phyloP scores from a whole-genome alignment of 1,139 yeast species.

The Sugiyamaella novakii region DNA sequence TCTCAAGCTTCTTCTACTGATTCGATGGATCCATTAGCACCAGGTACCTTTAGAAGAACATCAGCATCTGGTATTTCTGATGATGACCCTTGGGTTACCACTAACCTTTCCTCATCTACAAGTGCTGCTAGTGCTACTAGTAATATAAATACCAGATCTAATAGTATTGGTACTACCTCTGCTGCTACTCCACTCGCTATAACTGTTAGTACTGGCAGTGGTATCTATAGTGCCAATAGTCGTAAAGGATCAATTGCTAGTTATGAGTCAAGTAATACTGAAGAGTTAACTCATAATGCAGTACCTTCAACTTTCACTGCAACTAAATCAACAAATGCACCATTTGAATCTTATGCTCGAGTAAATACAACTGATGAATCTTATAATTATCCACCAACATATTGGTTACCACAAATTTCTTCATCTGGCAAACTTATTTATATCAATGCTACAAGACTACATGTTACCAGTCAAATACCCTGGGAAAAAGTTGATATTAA shows the following conservation, averaged over 20 bases:
- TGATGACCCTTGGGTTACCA: conserved; percentile 18
- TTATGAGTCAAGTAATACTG: conserved; percentile 18
- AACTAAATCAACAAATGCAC: conserved; percentile 16
- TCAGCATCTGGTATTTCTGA: neutral
- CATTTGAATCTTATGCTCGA: conserved; percentile 25
- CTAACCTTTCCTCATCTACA: conserved; percentile 17
- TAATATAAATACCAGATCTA: conserved; percentile 1
- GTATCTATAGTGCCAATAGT: conserved; percentile 42
- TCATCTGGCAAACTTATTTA: conserved; percentile 35
- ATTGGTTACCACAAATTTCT: conserved; percentile 39
- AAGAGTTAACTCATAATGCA: conserved; percentile 13
- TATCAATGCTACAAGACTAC: conserved; percentile 32
- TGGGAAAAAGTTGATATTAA: conserved; percentile 26
- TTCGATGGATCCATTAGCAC: conserved; percentile 18
- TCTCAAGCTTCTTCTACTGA: conserved; percentile 9
- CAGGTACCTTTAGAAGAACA: neutral
- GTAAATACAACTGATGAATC: conserved; percentile 26
- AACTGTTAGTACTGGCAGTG: conserved; percentile 9
- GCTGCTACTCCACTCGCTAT: conserved; percentile 7
- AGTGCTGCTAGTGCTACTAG: conserved; percentile 4
- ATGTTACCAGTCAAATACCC: conserved; percentile 33
- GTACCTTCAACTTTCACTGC: conserved; percentile 14
- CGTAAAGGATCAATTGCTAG: conserved; percentile 33
- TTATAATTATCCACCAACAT: conserved; percentile 28
- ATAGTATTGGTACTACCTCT: conserved; percentile 2